Evolutionary conservation across 2,329 filamentous ascomycete species (phyloP).

Genomic region (Colletotrichum filicis): DNA sequence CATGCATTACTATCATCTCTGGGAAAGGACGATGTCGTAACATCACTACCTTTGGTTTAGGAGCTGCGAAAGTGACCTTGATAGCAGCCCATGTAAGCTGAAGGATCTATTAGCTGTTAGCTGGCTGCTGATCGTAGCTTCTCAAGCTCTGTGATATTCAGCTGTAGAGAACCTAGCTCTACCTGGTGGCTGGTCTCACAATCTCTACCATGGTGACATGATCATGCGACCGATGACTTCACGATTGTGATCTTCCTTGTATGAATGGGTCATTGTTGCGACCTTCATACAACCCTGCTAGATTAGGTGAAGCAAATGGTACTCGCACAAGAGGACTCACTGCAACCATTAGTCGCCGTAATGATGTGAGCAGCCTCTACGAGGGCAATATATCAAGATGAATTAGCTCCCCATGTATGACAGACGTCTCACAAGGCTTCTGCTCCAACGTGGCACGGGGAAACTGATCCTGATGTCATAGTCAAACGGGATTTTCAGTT

Average conservation of each 20-base stretch:
- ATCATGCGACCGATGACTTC: not conserved
- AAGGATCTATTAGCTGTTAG: not conserved
- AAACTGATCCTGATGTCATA: not conserved
- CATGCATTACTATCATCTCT: not conserved
- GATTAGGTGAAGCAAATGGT: not conserved
- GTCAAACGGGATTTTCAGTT: not conserved
- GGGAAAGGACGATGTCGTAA: not conserved
- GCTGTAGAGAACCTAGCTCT: not conserved
- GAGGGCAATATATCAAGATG: not conserved
- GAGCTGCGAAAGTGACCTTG: not conserved
- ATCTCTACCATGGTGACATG: not conserved
- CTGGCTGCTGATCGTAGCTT: not conserved
- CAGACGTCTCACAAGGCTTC: not conserved
- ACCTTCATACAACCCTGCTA: not conserved
- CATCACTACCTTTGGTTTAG: not conserved
- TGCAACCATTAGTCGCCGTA: not conserved
- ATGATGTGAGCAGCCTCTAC: not conserved
- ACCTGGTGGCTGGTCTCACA: not conserved
- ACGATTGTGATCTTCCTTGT: not conserved
- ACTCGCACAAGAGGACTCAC: not conserved
- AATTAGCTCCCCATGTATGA: not conserved
- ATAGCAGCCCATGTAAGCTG: not conserved
- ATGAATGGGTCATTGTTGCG: not conserved
- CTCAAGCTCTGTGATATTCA: not conserved
- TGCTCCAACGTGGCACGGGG: not conserved